phyloP scores from a whole-genome alignment of 140 eudicot genomes.

The Ambrosia hybrid region DNA sequence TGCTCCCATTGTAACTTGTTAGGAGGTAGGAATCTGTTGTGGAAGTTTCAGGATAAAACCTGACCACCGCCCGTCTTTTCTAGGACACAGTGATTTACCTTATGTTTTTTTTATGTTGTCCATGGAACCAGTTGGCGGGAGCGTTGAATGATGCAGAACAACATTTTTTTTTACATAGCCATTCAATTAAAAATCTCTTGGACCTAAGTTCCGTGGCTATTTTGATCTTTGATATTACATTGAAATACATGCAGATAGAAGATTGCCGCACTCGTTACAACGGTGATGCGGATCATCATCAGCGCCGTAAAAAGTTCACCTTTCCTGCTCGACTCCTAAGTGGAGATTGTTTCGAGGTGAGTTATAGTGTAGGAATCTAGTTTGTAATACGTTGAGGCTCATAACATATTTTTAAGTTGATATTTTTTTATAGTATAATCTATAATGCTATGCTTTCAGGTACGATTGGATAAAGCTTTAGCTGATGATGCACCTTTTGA shows the following conservation, averaged over 20 bases:
- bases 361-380: constrained; percentile 1
- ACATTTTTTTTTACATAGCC: too few species aligned
- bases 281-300: constrained; percentile 99
- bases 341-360: constrained; percentile 97
- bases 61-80: too few species aligned
- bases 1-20: too few species aligned
- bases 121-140: too few species aligned
- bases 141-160: too few species aligned
- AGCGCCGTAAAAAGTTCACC: constrained; percentile 89
- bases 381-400: neutral
- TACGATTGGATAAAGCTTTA: constrained; percentile 74
- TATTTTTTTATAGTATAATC: neutral
- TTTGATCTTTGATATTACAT: constrained; percentile 10
- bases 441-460: constrained; percentile 44
- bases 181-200: neutral
- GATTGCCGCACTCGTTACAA: constrained; percentile 97
- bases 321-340: constrained; percentile 92
- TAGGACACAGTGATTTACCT: too few species aligned
- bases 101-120: too few species aligned
- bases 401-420: neutral
- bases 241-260: constrained; percentile 66
- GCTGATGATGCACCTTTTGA: constrained; percentile 97
- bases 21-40: too few species aligned
- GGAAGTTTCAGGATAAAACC: too few species aligned
- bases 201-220: constrained; percentile 11